phyloP scores from a whole-genome alignment of 2,329 filamentous ascomycete genomes.

The Penicillium oxalicum region DNA sequence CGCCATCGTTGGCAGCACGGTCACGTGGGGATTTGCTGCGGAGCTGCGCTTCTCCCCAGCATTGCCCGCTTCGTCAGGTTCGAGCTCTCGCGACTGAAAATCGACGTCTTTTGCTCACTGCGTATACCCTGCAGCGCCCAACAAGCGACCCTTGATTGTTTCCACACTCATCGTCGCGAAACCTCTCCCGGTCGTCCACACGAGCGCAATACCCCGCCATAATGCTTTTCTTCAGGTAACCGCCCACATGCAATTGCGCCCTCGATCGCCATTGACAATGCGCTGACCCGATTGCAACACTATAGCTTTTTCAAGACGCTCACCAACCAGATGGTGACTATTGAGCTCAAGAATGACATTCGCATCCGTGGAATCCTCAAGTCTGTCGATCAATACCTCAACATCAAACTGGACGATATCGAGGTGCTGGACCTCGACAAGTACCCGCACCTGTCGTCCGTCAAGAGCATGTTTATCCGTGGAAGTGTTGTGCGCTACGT shows the following conservation, averaged over 20 bases:
- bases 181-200: background rate
- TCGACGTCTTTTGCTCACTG: too few species aligned
- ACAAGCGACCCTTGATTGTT: too few species aligned
- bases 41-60: constrained; percentile 1
- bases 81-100: background rate
- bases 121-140: background rate
- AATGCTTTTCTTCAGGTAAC: constrained; percentile 52
- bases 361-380: constrained; percentile 93
- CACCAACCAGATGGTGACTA: constrained; percentile 92
- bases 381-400: constrained; percentile 97
- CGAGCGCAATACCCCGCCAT: constrained; percentile 15
- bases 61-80: background rate
- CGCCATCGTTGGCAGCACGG: background rate
- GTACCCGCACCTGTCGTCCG: constrained; percentile 85
- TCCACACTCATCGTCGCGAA: too few species aligned
- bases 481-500: constrained; percentile 91
- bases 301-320: constrained; percentile 95
- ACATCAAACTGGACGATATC: constrained; percentile 97
- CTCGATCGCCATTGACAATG: background rate
- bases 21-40: constrained; percentile 5
- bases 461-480: constrained; percentile 94
- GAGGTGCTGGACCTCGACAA: constrained; percentile 86
- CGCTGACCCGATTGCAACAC: background rate
- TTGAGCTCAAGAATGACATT: constrained; percentile 99
- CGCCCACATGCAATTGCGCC: constrained; percentile 2